A percentile compares a stretch with the other conserved stretches of the same genome.
Conservation (phyloP, 73 alveolate genomes). For the Paramecium primaurelia region DNA sequence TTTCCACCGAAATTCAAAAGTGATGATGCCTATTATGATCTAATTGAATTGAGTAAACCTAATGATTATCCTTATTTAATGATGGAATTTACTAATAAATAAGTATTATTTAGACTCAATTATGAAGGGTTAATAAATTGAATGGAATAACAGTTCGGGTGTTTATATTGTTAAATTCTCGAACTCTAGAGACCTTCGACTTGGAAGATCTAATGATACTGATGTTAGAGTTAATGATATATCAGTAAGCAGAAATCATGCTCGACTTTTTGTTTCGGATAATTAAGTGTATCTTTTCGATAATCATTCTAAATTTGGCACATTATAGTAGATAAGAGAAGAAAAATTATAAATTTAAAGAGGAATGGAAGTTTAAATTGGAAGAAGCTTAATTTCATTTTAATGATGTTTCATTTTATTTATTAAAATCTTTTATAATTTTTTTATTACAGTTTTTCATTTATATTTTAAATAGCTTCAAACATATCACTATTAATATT, state of each 20-base stretch:
- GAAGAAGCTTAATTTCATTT: conserved; percentile 19
- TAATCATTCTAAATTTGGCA: conserved; percentile 59
- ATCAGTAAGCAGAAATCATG: conserved; percentile 52
- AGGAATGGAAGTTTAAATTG: conserved; percentile 12
- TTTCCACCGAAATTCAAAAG: conserved; percentile 51
- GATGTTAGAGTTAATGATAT: conserved; percentile 58
- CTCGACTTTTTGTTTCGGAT: not conserved
- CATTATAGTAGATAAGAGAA: conserved; percentile 19
- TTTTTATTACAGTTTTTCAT: not conserved
- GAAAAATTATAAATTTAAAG: not conserved
- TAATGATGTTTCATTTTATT: not conserved
- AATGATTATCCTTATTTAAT: conserved; percentile 47
- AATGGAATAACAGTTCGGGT: not conserved
- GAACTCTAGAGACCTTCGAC: not conserved
- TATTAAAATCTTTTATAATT: not conserved
- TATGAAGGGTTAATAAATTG: not conserved
- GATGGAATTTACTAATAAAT: conserved; percentile 9
- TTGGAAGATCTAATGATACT: conserved; percentile 59
- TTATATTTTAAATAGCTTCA: not conserved
- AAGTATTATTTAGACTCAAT: not conserved
- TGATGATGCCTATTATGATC: conserved; percentile 51
- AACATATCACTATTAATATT: not conserved
- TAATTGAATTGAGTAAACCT: conserved; percentile 53
- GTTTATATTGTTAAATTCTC: not conserved
- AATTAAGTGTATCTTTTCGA: conserved; percentile 7